phyloP scores from a whole-genome alignment of 2,329 filamentous ascomycete species.

The Aspergillus nomiae region DNA sequence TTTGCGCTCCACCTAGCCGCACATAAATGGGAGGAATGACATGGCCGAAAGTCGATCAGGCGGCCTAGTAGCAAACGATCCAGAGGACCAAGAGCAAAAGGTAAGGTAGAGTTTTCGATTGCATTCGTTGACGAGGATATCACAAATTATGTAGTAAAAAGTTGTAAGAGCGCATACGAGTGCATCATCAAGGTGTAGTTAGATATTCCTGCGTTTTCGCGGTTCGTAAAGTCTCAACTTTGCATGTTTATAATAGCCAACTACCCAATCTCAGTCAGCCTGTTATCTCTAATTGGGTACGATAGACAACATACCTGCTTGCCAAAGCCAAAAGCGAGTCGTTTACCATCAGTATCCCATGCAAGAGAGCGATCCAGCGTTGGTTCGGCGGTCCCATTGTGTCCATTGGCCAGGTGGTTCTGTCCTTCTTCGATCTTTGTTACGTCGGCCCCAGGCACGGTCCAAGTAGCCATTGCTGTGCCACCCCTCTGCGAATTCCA shows the following conservation, averaged over 20 bases:
- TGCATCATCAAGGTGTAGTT: not conserved
- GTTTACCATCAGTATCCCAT: slow-evolving; percentile 58
- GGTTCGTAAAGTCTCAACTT: slow-evolving; percentile 29
- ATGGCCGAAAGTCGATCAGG: not conserved
- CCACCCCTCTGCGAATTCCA: slow-evolving; percentile 51
- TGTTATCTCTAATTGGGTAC: slow-evolving; percentile 2
- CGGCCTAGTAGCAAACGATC: not conserved
- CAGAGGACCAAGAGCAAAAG: not conserved
- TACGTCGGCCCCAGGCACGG: slow-evolving; percentile 31
- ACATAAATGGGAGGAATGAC: not conserved
- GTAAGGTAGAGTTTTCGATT: not conserved
- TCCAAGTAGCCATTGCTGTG: slow-evolving; percentile 45
- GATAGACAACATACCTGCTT: slow-evolving; percentile 45
- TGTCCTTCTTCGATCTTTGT: slow-evolving; percentile 36
- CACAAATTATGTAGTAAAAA: not conserved
- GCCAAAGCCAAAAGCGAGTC: slow-evolving; percentile 52
- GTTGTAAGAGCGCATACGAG: not conserved
- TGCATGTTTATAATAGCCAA: slow-evolving; percentile 44
- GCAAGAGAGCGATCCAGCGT: slow-evolving; percentile 45
- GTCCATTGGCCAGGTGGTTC: slow-evolving; percentile 35
- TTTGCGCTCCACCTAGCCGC: not conserved
- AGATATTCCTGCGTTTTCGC: not conserved
- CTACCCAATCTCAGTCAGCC: slow-evolving; percentile 22
- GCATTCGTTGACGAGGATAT: not conserved
- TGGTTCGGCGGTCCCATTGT: slow-evolving; percentile 33